Evolutionary conservation across 2,329 filamentous ascomycete species (phyloP).

Genomic region (Tolypocladium ophioglossoides): DNA sequence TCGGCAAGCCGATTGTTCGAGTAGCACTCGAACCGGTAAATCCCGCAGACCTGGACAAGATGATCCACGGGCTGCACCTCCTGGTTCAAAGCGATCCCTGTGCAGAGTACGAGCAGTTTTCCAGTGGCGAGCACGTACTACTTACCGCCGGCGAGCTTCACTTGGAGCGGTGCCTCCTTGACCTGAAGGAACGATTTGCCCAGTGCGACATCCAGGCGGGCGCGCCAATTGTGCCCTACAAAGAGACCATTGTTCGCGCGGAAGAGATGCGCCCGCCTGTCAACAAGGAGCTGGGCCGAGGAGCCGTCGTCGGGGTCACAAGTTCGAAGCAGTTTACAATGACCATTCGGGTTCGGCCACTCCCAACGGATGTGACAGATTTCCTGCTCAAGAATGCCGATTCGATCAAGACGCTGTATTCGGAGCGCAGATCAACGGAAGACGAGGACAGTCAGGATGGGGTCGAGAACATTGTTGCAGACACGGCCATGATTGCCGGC

Average conservation of each 20-base stretch:
- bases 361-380: constrained; percentile 69
- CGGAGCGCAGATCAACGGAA: constrained; percentile 45
- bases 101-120: constrained; percentile 87
- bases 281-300: constrained; percentile 78
- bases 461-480: constrained; percentile 33
- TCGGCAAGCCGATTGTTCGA: constrained; percentile 83
- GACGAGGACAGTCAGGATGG: constrained; percentile 17
- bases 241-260: constrained; percentile 79
- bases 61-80: constrained; percentile 79
- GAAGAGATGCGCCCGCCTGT: constrained; percentile 87
- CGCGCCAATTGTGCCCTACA: constrained; percentile 88
- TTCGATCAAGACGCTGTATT: constrained; percentile 70
- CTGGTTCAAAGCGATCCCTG: constrained; percentile 94
- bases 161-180: constrained; percentile 85
- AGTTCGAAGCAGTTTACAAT: constrained; percentile 80
- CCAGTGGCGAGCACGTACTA: constrained; percentile 89
- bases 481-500: constrained; percentile 47
- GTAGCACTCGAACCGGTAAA: constrained; percentile 92
- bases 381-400: constrained; percentile 74
- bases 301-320: constrained; percentile 64
- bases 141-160: constrained; percentile 91
- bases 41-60: constrained; percentile 83
- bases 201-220: constrained; percentile 91
- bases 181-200: constrained; percentile 85
- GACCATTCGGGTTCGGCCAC: constrained; percentile 63